Conservation (phyloP, 805 yeast species). For the Kuraishia piskuri region DNA sequence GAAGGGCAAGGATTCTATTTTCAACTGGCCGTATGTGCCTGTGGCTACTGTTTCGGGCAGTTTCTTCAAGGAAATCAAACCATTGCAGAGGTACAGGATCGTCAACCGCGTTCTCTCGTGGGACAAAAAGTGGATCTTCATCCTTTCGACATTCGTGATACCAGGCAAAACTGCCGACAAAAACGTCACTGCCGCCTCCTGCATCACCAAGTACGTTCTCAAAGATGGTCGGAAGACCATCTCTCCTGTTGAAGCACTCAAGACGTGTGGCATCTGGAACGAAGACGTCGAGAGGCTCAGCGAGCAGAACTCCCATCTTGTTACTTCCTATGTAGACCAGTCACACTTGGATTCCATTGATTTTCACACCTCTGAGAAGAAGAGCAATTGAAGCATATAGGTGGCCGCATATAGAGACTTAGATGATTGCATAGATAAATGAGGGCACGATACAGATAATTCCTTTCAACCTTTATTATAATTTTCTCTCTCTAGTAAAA, state of each 20-base stretch:
- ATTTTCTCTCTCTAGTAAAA: too few relatives aligned
- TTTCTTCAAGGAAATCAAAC: constrained; percentile 66
- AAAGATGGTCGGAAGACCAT: constrained; percentile 74
- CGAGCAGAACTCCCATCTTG: constrained; percentile 28
- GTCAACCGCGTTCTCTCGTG: constrained; percentile 61
- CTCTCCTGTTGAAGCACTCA: constrained; percentile 51
- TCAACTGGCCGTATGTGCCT: constrained; percentile 56
- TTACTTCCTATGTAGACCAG: constrained; percentile 27
- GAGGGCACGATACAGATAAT: background rate
- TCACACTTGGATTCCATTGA: constrained; percentile 1
- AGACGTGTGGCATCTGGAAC: constrained; percentile 45
- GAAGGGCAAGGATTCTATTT: constrained; percentile 14
- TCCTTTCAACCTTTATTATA: too few relatives aligned
- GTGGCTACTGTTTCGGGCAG: constrained; percentile 63
- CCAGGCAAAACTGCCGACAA: constrained; percentile 18
- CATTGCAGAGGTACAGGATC: constrained; percentile 51
- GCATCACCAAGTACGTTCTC: constrained; percentile 69
- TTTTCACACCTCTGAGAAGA: background rate
- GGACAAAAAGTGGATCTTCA: constrained; percentile 83
- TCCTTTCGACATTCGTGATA: constrained; percentile 52
- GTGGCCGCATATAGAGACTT: background rate
- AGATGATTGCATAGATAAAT: background rate
- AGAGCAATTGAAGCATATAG: background rate
- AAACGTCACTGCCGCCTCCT: constrained; percentile 38
- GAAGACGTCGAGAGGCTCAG: constrained; percentile 39